Percentiles rank a stretch among this genome's conserved stretches.
Evolutionary conservation across 2,329 filamentous ascomycete species (phyloP).

Genomic region (Hypomyces rosellus): DNA sequence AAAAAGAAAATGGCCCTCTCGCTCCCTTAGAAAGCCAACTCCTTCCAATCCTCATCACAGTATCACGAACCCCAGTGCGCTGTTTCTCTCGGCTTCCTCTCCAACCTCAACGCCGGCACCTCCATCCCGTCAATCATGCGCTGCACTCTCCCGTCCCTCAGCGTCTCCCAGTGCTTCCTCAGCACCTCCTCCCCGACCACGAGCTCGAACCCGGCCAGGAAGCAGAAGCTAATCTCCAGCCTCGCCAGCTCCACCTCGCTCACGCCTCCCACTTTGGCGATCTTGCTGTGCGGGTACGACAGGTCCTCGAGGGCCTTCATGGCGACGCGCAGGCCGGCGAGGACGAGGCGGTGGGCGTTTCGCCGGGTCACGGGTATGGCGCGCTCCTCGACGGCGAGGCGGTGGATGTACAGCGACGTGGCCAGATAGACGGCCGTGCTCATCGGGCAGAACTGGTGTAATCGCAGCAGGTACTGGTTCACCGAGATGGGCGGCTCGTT

Average conservation of each 20-base stretch:
- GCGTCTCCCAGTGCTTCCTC: conserved; percentile 26
- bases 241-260: conserved; percentile 73
- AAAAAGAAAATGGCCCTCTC: too few species aligned
- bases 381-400: conserved; percentile 69
- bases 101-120: conserved; percentile 22
- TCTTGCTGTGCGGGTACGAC: conserved; percentile 75
- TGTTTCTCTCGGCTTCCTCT: not conserved
- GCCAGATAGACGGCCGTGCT: conserved; percentile 90
- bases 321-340: conserved; percentile 79
- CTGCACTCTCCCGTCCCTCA: conserved; percentile 25
- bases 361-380: conserved; percentile 73
- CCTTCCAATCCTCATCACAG: not conserved
- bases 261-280: conserved; percentile 85
- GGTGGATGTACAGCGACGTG: conserved; percentile 79
- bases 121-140: conserved; percentile 20
- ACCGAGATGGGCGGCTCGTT: conserved; percentile 75
- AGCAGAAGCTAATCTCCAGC: conserved; percentile 85
- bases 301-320: conserved; percentile 95
- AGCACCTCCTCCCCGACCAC: conserved; percentile 40
- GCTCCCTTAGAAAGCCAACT: too few species aligned
- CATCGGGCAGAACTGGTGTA: conserved; percentile 90
- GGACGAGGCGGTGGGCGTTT: conserved; percentile 79
- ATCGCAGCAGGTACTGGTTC: conserved; percentile 75
- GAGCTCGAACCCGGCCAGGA: conserved; percentile 77
- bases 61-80: not conserved